A percentile compares a stretch with the other conserved stretches of the same genome.
These are phyloP conservation scores for Verticillium klebahnii DNA, from an alignment of 2,329 filamentous ascomycete species.

Conservation along the genomic window DNA sequence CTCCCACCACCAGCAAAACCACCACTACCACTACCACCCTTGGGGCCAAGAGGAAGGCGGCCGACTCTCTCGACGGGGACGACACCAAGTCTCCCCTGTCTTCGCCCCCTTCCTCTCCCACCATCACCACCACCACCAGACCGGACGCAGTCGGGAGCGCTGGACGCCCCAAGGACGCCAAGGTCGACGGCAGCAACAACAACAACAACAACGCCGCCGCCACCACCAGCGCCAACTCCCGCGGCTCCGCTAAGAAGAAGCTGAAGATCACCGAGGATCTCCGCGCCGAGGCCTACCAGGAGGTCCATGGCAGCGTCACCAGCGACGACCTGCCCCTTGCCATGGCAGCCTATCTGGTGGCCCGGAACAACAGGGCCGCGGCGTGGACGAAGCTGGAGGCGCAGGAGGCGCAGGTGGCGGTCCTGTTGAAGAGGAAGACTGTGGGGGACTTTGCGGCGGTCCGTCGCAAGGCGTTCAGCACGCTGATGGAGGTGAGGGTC, in stretches of 20 bases:
- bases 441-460: background rate
- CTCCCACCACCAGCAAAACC: no score
- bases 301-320: background rate
- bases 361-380: background rate
- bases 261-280: background rate
- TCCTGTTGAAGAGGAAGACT: background rate
- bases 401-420: background rate
- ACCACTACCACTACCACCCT: no score
- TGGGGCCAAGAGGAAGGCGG: no score
- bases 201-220: background rate
- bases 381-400: background rate
- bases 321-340: background rate
- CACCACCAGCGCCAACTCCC: no score
- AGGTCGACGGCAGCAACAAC: background rate
- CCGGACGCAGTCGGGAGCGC: background rate
- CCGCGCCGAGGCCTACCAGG: background rate
- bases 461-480: background rate
- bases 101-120: background rate
- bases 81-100: no score
- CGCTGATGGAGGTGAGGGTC: background rate
- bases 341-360: background rate
- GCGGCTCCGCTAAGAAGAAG: background rate
- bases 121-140: background rate
- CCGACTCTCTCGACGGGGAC: no score
- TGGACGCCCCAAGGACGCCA: background rate